These are phyloP conservation scores for Nakaseomyces nivariensis DNA, from an alignment of 1,139 yeast genomes.

Conservation along the genomic window DNA sequence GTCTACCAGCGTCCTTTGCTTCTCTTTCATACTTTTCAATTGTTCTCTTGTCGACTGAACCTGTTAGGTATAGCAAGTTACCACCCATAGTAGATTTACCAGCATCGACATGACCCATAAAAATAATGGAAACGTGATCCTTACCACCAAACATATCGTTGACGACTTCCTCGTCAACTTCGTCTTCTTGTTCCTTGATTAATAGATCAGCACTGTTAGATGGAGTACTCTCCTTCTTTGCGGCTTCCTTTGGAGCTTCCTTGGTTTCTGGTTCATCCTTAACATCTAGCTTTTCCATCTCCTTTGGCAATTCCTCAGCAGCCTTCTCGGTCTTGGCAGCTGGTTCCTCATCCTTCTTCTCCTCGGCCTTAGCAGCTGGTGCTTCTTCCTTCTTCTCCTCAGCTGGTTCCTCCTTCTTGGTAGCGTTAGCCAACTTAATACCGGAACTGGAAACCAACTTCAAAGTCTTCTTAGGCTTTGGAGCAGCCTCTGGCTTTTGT, in stretches of 20 bases:
- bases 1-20: slow-evolving; percentile 98
- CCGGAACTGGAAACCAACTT: slow-evolving; percentile 58
- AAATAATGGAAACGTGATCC: slow-evolving; percentile 90
- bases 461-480: slow-evolving; percentile 52
- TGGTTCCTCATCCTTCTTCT: slow-evolving; percentile 8
- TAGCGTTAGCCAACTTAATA: slow-evolving; percentile 56
- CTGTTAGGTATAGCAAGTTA: slow-evolving; percentile 81
- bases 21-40: slow-evolving; percentile 96
- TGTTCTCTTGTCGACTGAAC: slow-evolving; percentile 98
- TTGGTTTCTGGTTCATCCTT: slow-evolving; percentile 12
- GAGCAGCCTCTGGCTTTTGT: slow-evolving; percentile 20
- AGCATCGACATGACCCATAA: slow-evolving; percentile 99
- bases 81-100: slow-evolving; percentile 99
- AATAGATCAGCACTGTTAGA: slow-evolving; percentile 34
- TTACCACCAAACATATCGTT: slow-evolving; percentile 93
- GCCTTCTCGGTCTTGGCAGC: slow-evolving; percentile 9
- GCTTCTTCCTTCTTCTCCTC: slow-evolving; percentile 23
- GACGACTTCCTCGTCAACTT: slow-evolving; percentile 79
- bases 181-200: slow-evolving; percentile 69
- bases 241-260: slow-evolving; percentile 5
- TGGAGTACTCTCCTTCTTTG: slow-evolving; percentile 9
- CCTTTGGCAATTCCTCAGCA: slow-evolving; percentile 15
- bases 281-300: slow-evolving; percentile 17
- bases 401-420: slow-evolving; percentile 33
- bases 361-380: slow-evolving; percentile 13